Evolutionary conservation across 1,139 yeast genomes (phyloP).

Genomic region (Geotrichum phurueaensis): DNA sequence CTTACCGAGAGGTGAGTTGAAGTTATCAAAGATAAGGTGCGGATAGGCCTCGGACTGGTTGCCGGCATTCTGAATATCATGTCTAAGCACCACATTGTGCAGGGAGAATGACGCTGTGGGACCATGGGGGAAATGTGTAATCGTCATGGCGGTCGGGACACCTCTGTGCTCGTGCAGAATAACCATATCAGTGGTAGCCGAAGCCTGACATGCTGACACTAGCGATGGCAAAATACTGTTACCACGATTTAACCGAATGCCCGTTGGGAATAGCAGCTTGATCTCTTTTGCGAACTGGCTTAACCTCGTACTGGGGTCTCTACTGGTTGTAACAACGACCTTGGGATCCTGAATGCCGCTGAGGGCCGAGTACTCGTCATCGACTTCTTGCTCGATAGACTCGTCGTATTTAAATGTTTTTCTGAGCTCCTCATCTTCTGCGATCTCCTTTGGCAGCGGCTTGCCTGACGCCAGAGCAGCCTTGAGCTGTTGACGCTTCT

Average conservation of each 20-base stretch:
- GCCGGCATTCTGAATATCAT: constrained; percentile 81
- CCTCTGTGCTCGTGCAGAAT: constrained; percentile 96
- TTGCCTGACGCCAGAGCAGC: constrained; percentile 90
- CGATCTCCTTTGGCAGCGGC: constrained; percentile 79
- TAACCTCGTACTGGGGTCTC: constrained; percentile 81
- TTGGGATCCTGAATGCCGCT: constrained; percentile 92
- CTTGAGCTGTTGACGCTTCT: constrained; percentile 78
- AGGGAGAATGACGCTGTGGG: constrained; percentile 92
- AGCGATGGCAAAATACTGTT: constrained; percentile 79
- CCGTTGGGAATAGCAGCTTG: constrained; percentile 80
- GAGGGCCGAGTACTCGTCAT: constrained; percentile 84
- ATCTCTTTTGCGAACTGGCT: constrained; percentile 92
- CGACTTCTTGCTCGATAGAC: constrained; percentile 48
- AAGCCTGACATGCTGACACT: constrained; percentile 74
- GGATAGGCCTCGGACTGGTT: constrained; percentile 90
- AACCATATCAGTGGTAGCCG: constrained; percentile 74
- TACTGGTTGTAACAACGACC: constrained; percentile 83
- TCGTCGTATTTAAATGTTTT: constrained; percentile 82
- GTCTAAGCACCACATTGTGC: constrained; percentile 91
- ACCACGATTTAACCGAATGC: constrained; percentile 88
- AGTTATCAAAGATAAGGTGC: constrained; percentile 87
- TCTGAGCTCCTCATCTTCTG: constrained; percentile 78
- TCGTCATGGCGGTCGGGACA: constrained; percentile 88
- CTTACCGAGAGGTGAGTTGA: constrained; percentile 75
- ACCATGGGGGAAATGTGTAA: constrained; percentile 96